Conservation (phyloP, 257 asterid genomes). For the Mitragyna speciosa region DNA sequence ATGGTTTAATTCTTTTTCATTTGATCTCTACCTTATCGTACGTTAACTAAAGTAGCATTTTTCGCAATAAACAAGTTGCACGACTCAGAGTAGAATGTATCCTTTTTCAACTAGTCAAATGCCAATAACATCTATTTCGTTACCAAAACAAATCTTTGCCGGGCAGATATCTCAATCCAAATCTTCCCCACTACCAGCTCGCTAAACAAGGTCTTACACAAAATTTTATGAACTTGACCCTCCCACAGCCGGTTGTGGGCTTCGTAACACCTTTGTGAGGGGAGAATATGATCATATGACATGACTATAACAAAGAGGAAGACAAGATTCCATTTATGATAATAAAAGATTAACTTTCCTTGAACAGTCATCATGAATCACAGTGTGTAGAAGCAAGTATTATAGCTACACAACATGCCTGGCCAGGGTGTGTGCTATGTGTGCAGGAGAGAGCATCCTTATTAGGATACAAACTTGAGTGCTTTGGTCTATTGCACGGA, state of each 20-base stretch:
- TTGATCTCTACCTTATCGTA: too few species aligned
- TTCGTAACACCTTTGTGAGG: not conserved
- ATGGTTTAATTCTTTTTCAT: too few species aligned
- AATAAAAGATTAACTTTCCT: not conserved
- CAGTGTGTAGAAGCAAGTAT: not conserved
- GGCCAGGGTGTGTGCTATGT: not conserved
- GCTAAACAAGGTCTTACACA: not conserved
- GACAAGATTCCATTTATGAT: slow-evolving; percentile 21
- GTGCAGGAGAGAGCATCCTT: slow-evolving; percentile 5
- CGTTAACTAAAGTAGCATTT: too few species aligned
- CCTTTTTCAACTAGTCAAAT: not conserved
- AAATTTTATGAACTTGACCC: not conserved
- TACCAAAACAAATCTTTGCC: not conserved
- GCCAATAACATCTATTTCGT: not conserved
- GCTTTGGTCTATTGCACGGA: slow-evolving; percentile 9
- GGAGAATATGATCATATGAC: slow-evolving; percentile 6
- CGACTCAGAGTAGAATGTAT: too few species aligned
- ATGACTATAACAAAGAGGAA: not conserved
- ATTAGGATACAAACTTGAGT: not conserved
- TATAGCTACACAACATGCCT: not conserved
- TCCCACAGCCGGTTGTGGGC: not conserved
- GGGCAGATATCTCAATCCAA: not conserved
- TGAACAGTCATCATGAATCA: slow-evolving; percentile 13
- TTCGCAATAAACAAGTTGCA: too few species aligned
- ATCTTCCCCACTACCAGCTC: not conserved